Evolutionary conservation across 176 grass and related monocot species (phyloP).

Genomic region (Eleusine coracana): DNA sequence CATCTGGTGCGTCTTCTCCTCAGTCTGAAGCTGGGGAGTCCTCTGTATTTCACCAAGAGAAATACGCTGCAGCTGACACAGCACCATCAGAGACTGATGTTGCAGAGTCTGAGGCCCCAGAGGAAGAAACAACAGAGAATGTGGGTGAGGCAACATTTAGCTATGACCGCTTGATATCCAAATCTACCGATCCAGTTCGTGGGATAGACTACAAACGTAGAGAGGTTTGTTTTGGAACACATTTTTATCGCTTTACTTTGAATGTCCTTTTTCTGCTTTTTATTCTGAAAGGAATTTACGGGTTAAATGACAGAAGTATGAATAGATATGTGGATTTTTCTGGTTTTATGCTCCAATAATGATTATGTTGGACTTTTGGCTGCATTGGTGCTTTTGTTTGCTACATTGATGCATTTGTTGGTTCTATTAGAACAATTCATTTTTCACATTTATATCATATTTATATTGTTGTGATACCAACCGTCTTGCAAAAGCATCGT

Average conservation of each 20-base stretch:
- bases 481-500: not conserved
- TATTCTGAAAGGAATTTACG: not conserved
- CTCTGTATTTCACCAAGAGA: constrained; percentile 57
- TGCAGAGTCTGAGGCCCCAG: constrained; percentile 50
- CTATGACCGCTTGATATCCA: constrained; percentile 81
- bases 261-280: not conserved
- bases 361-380: not conserved
- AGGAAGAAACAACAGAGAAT: constrained; percentile 60
- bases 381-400: not conserved
- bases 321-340: not conserved
- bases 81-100: constrained; percentile 43
- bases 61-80: constrained; percentile 53
- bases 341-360: not conserved
- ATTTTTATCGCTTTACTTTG: not conserved
- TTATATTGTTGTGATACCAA: not conserved
- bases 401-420: constrained; percentile 2
- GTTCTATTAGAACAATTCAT: not conserved
- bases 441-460: not conserved
- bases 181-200: constrained; percentile 69
- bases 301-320: not conserved
- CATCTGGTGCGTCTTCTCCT: constrained; percentile 44
- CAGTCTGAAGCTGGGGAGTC: constrained; percentile 52
- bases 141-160: constrained; percentile 73
- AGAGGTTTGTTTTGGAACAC: constrained; percentile 64
- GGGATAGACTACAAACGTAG: constrained; percentile 93